Conservation (phyloP, 352 stramenopile genomes). For the Phytophthora vignae region DNA sequence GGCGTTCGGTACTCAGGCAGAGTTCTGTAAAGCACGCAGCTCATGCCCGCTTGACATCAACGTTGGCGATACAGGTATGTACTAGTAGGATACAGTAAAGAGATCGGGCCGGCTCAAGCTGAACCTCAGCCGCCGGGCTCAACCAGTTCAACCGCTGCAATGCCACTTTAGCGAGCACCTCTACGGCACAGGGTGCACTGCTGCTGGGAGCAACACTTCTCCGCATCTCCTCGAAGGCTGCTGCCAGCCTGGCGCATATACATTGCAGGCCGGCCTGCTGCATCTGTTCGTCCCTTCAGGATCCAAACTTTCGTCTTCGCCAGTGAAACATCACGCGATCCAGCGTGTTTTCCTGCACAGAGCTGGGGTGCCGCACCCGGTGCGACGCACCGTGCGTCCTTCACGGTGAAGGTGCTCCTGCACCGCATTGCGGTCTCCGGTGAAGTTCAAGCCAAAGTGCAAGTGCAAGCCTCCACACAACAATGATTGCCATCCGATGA, state of each 20-base stretch:
- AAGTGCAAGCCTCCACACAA: conserved; percentile 16
- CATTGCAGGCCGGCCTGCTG: too few relatives aligned
- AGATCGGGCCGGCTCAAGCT: too few relatives aligned
- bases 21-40: conserved; percentile 4
- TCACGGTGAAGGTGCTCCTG: too few relatives aligned
- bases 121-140: too few relatives aligned
- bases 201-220: background rate
- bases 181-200: background rate
- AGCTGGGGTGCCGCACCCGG: background rate
- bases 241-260: background rate
- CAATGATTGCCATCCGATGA: conserved; percentile 14
- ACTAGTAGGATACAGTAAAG: too few relatives aligned
- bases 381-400: too few relatives aligned
- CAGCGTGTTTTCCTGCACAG: background rate
- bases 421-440: background rate
- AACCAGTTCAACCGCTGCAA: background rate
- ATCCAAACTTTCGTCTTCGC: conserved; percentile 2
- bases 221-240: background rate
- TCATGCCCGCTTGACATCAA: background rate
- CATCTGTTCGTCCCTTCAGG: conserved; percentile 10
- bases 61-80: too few relatives aligned
- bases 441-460: conserved; percentile 19
- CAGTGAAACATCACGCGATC: conserved; percentile 14
- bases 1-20: too few relatives aligned
- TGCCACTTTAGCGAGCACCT: background rate